Evolutionary conservation across 2,329 filamentous ascomycete genomes (phyloP).

Genomic region (Anisogramma anomala): DNA sequence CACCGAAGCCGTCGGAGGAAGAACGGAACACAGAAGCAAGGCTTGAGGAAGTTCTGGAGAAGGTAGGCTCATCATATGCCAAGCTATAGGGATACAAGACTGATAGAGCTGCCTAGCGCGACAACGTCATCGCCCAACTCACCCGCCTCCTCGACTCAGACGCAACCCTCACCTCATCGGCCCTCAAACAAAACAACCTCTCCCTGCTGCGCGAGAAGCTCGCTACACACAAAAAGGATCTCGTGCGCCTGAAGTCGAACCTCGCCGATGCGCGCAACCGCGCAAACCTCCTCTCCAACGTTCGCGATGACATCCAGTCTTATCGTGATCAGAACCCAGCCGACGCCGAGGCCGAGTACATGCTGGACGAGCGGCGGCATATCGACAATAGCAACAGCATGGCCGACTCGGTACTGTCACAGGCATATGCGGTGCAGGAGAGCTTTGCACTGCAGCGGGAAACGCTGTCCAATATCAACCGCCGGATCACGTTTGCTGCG

Average conservation of each 20-base stretch:
- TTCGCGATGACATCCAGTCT: constrained; percentile 82
- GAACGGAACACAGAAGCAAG: constrained; percentile 70
- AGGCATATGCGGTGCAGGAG: constrained; percentile 95
- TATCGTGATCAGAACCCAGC: constrained; percentile 75
- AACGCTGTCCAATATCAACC: constrained; percentile 76
- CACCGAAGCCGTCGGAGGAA: constrained; percentile 73
- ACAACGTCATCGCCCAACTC: constrained; percentile 70
- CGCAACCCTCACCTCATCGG: constrained; percentile 72
- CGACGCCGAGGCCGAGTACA: constrained; percentile 85
- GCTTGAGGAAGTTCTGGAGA: constrained; percentile 73
- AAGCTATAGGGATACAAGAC: background rate
- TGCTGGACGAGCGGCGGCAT: constrained; percentile 77
- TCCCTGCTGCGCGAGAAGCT: constrained; percentile 84
- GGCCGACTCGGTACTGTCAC: constrained; percentile 80
- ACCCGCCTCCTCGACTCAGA: constrained; percentile 87
- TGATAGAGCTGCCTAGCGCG: constrained; percentile 48
- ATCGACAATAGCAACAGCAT: constrained; percentile 85
- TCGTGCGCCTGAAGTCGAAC: constrained; percentile 59
- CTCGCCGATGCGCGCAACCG: constrained; percentile 72
- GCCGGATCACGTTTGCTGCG: constrained; percentile 78
- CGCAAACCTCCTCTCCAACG: constrained; percentile 79
- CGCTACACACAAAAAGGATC: constrained; percentile 72
- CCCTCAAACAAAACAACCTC: constrained; percentile 94
- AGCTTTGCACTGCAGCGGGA: constrained; percentile 80
- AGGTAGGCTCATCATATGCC: constrained; percentile 36